Evolutionary conservation across 108 stramenopile species (phyloP).

Genomic region (Cyclotella sp.): DNA sequence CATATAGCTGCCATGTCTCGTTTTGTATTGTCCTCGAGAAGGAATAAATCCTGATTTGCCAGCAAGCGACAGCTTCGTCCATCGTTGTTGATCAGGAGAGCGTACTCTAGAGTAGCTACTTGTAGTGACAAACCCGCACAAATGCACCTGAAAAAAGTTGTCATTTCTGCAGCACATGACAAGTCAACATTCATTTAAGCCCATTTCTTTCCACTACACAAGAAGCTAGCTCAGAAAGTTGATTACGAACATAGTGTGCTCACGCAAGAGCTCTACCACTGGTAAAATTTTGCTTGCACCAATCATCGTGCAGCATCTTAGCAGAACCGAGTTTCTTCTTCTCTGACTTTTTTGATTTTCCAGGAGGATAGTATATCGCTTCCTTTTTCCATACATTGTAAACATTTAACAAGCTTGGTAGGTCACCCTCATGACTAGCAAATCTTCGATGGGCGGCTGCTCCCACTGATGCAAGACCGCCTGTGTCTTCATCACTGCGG

Average conservation of each 20-base stretch:
- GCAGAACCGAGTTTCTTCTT: constrained; percentile 36
- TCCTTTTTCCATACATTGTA: constrained; percentile 91
- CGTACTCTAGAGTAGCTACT: constrained; percentile 73
- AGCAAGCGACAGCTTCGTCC: constrained; percentile 63
- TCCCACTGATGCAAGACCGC: constrained; percentile 70
- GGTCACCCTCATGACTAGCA: constrained; percentile 91
- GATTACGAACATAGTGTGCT: constrained; percentile 73
- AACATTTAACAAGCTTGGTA: constrained; percentile 91
- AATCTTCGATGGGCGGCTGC: constrained; percentile 81
- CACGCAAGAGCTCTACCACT: constrained; percentile 71
- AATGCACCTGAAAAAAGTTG: constrained; percentile 81
- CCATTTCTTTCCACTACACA: constrained; percentile 60
- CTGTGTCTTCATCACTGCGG: constrained; percentile 69
- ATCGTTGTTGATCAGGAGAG: constrained; percentile 60
- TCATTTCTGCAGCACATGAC: constrained; percentile 70
- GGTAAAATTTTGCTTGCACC: constrained; percentile 83
- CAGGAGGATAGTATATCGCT: constrained; percentile 61
- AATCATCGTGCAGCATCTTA: constrained; percentile 74
- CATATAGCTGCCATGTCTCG: constrained; percentile 82
- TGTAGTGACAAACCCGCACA: constrained; percentile 93
- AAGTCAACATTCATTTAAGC: constrained; percentile 62
- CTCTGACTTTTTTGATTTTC: constrained; percentile 39
- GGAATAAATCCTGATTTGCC: constrained; percentile 78
- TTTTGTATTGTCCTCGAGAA: constrained; percentile 89
- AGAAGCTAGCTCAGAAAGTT: constrained; percentile 64